Percentiles rank a stretch among this genome's conserved stretches.
Evolutionary conservation across 306 rosid species (phyloP).

Genomic region (Vicia sativa): DNA sequence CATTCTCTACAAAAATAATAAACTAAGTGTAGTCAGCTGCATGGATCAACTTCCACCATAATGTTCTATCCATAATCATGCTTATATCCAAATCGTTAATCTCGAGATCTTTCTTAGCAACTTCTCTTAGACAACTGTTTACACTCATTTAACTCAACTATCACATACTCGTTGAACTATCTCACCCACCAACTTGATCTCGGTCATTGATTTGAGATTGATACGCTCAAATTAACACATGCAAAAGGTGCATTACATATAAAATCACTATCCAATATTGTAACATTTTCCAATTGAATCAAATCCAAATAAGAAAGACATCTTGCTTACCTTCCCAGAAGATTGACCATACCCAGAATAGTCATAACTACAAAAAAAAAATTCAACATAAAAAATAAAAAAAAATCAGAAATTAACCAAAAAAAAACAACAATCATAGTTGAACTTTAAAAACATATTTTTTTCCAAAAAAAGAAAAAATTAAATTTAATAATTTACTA

Average conservation of each 20-base stretch:
- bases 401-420: constrained; percentile 11
- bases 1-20: no score
- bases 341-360: constrained; percentile 93
- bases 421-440: no score
- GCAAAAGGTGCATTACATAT: neutral
- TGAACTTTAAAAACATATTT: neutral
- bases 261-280: neutral
- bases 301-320: neutral
- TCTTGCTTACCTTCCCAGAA: constrained; percentile 74
- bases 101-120: no score
- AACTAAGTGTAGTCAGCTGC: no score
- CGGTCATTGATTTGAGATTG: neutral
- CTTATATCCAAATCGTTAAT: no score
- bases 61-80: no score
- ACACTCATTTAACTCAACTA: no score
- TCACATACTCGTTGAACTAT: no score
- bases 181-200: neutral
- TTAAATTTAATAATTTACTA: no score
- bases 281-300: neutral
- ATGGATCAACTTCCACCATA: no score
- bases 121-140: no score
- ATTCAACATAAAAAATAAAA: neutral
- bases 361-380: constrained; percentile 65
- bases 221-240: neutral
- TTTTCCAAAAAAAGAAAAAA: neutral